Conservation (phyloP, 129 eudicot species). For the Dittrichia graveolens region DNA sequence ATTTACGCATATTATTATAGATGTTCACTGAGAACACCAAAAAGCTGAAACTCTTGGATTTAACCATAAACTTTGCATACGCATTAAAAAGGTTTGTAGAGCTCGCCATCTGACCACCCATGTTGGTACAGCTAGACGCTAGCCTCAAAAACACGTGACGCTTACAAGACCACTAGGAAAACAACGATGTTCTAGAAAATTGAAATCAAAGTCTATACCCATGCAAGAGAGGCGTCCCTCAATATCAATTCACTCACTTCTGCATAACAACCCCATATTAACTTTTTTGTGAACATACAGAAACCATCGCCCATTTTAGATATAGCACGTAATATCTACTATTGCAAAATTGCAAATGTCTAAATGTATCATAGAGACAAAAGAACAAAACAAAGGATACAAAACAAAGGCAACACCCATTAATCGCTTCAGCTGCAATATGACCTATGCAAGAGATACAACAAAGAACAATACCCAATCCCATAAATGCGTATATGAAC, state of each 20-base stretch:
- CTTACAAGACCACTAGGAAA: slow-evolving; percentile 2
- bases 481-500: slow-evolving; percentile 90
- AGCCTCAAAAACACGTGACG: neutral
- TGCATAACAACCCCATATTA: neutral
- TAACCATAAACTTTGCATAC: neutral
- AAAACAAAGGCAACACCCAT: slow-evolving; percentile 88
- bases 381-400: slow-evolving; percentile 57
- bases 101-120: neutral
- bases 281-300: neutral
- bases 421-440: slow-evolving; percentile 83
- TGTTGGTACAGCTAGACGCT: neutral
- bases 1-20: neutral
- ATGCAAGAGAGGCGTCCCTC: neutral
- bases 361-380: neutral
- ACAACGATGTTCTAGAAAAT: neutral
- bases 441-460: slow-evolving; percentile 77
- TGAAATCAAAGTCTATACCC: neutral
- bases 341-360: neutral
- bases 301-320: neutral
- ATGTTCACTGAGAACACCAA: neutral
- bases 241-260: neutral
- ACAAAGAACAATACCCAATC: slow-evolving; percentile 67
- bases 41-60: neutral
- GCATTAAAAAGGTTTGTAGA: neutral
- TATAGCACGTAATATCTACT: neutral